Base-by-base conservation (phyloP, 2,329 filamentous ascomycete species). In the Colletotrichum coccodes region DNA sequence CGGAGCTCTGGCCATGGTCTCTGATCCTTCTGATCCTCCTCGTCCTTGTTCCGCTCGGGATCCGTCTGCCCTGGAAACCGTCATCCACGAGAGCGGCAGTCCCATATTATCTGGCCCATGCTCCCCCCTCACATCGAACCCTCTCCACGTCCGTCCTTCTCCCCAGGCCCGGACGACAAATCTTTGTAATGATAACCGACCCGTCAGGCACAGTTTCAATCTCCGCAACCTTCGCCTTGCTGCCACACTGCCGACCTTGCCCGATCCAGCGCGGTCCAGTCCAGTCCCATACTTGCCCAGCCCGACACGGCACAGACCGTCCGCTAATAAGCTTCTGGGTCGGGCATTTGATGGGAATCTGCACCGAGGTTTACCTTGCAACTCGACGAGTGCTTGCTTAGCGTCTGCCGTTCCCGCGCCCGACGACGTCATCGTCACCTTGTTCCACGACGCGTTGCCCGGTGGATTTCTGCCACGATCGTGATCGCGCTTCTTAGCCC, bases 271-370 rank as follows among this genome's bases (percentile, higher is more conserved):
- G 14, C n/a, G 11, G n/a, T 46, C 42, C 44, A 23, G 26, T 26
- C 44, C 21, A 47, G 16, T 42, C 16, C 61, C 26, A 49, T 21
- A 21, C 34, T 28, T 47, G 46, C 63, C 46, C 21, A 64, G 57
- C 60, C 60, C 53, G 16, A 49, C 53, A 54, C 60, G 64, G 64
- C 44, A 52, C n/a, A 64, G 44, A 46, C 65, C 60, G 65, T 36
- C 46, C 53, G 40, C 63, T 44, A 44, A 32, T 49, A 52, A 28
- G 44, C 53, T 64, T 44, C 21, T 59, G 44, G 44, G 44, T 28
- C 60, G 21, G 21, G 23, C 5, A 9, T 16, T 26, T 28, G 47
- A 44, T 23, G 49, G 23, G n/a, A 34, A 12, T 14, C 28, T 26
- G 46, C 16, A 18, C 21, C 21, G 42, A 46, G 42, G 42, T 26